phyloP scores from a whole-genome alignment of 2,329 filamentous ascomycete species.

The Cladobotryum protrusum region DNA sequence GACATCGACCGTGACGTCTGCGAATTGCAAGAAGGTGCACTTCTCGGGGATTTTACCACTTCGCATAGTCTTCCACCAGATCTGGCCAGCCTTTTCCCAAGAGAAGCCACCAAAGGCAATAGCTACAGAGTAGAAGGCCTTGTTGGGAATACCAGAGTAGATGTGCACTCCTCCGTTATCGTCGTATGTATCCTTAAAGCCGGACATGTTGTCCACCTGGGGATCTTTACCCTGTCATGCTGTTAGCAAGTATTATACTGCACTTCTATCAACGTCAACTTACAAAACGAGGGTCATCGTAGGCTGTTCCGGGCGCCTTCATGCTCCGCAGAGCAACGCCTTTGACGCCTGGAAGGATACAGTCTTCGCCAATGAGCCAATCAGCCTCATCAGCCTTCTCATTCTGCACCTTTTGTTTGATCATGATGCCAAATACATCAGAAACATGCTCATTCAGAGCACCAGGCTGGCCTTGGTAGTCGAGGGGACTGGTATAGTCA shows the following conservation, averaged over 20 bases:
- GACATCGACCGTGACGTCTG: conserved; percentile 41
- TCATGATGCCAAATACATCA: conserved; percentile 52
- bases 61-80: conserved; percentile 46
- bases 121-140: conserved; percentile 47
- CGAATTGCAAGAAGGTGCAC: conserved; percentile 43
- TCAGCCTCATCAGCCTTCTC: conserved; percentile 41
- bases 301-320: conserved; percentile 48
- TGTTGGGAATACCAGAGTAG: conserved; percentile 53
- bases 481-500: conserved; percentile 42
- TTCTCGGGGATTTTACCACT: conserved; percentile 34
- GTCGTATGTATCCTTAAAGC: conserved; percentile 33
- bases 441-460: conserved; percentile 52
- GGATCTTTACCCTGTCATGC: conserved; percentile 42
- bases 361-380: conserved; percentile 50
- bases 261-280: conserved; percentile 16
- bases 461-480: conserved; percentile 46
- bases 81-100: conserved; percentile 48
- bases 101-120: conserved; percentile 45
- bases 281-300: conserved; percentile 45
- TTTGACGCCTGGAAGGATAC: conserved; percentile 44
- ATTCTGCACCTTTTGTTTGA: conserved; percentile 46
- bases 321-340: conserved; percentile 48
- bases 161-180: conserved; percentile 51
- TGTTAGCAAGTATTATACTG: conserved; percentile 1
- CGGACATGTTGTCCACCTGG: conserved; percentile 42